Evolutionary conservation across 1,139 yeast species (phyloP).

Genomic region (Meyerozyma sp.): DNA sequence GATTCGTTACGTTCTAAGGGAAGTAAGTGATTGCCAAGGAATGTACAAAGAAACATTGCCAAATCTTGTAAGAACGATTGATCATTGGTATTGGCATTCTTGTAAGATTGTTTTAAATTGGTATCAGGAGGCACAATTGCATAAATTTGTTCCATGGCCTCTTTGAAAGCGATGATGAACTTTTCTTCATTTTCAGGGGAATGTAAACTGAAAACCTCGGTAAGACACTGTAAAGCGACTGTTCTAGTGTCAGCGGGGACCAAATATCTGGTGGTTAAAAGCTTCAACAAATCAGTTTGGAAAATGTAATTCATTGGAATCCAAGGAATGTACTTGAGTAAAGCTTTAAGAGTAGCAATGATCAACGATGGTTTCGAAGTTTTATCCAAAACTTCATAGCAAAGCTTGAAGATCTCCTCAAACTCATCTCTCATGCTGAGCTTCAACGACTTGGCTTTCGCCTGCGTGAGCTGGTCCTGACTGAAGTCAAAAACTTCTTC

Average conservation of each 20-base stretch:
- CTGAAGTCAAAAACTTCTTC: constrained; percentile 96
- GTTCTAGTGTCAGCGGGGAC: constrained; percentile 79
- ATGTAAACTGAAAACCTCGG: constrained; percentile 74
- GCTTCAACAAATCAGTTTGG: constrained; percentile 72
- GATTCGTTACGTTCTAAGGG: constrained; percentile 65
- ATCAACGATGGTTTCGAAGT: constrained; percentile 79
- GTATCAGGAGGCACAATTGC: constrained; percentile 70
- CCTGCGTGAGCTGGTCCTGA: constrained; percentile 94
- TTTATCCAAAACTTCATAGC: constrained; percentile 89
- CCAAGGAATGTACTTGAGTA: constrained; percentile 89
- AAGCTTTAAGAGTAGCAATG: constrained; percentile 77
- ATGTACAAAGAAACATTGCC: constrained; percentile 88
- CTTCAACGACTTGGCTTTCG: constrained; percentile 80
- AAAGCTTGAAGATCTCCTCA: constrained; percentile 85
- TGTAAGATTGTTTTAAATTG: constrained; percentile 69
- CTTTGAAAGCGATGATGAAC: constrained; percentile 66
- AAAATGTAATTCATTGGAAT: constrained; percentile 86
- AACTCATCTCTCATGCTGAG: constrained; percentile 84
- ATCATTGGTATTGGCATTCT: constrained; percentile 71
- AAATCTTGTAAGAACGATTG: constrained; percentile 94
- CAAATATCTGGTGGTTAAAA: constrained; percentile 72
- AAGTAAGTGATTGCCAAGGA: constrained; percentile 68
- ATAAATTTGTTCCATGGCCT: constrained; percentile 67
- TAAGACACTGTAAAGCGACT: constrained; percentile 81
- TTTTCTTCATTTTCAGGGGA: constrained; percentile 62